A percentile compares a stretch with the other conserved stretches of the same genome.
Conservation (phyloP, 2,329 filamentous ascomycete species). For the Xenosphaeropsis pyriputrescens region DNA sequence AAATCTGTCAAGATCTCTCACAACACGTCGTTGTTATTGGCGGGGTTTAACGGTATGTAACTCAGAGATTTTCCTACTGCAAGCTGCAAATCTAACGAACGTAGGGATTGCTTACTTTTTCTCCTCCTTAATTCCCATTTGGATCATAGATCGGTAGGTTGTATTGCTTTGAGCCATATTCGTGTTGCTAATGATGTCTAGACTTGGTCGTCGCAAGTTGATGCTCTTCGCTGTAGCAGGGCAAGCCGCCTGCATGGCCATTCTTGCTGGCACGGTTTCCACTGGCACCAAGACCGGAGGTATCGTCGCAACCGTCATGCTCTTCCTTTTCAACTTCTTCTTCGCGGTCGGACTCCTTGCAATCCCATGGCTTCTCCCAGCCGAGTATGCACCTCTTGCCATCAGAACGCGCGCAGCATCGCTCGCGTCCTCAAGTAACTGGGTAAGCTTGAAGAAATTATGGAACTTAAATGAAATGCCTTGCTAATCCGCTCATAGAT, state of each 20-base stretch:
- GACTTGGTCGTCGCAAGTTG: constrained; percentile 38
- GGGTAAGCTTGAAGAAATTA: constrained; percentile 1
- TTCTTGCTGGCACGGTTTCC: constrained; percentile 33
- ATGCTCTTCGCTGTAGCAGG: constrained; percentile 32
- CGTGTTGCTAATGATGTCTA: constrained; percentile 1
- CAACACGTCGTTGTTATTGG: constrained; percentile 32
- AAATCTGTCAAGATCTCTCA: constrained; percentile 27
- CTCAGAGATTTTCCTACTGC: no score
- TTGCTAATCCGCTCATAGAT: constrained; percentile 5
- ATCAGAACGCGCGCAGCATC: constrained; percentile 23
- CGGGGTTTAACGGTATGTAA: constrained; percentile 27
- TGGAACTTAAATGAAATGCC: no score
- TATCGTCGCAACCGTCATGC: constrained; percentile 15
- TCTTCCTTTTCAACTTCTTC: constrained; percentile 33
- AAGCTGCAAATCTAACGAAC: no score
- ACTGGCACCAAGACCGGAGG: constrained; percentile 23
- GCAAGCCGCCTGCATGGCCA: constrained; percentile 30
- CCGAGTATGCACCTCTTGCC: constrained; percentile 32
- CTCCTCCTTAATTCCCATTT: constrained; percentile 19
- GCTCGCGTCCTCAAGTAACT: constrained; percentile 23
- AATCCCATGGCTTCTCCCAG: constrained; percentile 39
- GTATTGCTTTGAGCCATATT: background rate
- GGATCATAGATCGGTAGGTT: constrained; percentile 29
- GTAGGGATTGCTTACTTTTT: constrained; percentile 21
- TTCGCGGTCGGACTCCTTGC: constrained; percentile 31